These are phyloP conservation scores for Hypoxylon subgilvum DNA, from an alignment of 495 filamentous ascomycete genomes.

Conservation along the genomic window DNA sequence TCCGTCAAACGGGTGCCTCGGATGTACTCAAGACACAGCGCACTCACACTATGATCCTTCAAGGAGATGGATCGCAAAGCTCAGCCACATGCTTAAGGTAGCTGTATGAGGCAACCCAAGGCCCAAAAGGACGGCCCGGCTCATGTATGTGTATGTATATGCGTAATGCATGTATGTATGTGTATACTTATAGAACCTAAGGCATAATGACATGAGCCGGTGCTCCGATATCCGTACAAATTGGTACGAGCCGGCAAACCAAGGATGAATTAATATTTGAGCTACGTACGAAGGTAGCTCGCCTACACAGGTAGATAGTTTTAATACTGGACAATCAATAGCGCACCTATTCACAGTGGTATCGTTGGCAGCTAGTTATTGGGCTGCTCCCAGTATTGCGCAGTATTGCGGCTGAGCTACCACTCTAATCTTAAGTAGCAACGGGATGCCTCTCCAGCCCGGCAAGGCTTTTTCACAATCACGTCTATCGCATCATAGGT, in stretches of 20 bases:
- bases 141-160: background rate
- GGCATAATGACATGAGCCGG: slow-evolving; percentile 19
- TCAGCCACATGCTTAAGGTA: slow-evolving; percentile 27
- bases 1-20: too few species aligned
- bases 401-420: slow-evolving; percentile 41
- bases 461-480: slow-evolving; percentile 25
- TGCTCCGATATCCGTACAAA: slow-evolving; percentile 16
- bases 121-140: background rate
- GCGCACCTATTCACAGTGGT: too few species aligned
- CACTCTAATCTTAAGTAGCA: too few species aligned
- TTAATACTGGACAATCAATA: too few species aligned
- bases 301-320: too few species aligned
- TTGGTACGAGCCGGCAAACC: too few species aligned
- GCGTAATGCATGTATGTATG: background rate
- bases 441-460: too few species aligned
- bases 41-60: too few species aligned
- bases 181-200: background rate
- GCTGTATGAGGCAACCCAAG: slow-evolving; percentile 21
- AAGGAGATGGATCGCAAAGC: slow-evolving; percentile 1
- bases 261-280: too few species aligned
- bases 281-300: background rate
- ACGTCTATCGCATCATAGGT: slow-evolving; percentile 7
- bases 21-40: too few species aligned
- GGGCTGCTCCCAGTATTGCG: too few species aligned
- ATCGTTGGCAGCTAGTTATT: slow-evolving; percentile 15